phyloP scores from a whole-genome alignment of 345 rosid species.

The Lepidium africanum region DNA sequence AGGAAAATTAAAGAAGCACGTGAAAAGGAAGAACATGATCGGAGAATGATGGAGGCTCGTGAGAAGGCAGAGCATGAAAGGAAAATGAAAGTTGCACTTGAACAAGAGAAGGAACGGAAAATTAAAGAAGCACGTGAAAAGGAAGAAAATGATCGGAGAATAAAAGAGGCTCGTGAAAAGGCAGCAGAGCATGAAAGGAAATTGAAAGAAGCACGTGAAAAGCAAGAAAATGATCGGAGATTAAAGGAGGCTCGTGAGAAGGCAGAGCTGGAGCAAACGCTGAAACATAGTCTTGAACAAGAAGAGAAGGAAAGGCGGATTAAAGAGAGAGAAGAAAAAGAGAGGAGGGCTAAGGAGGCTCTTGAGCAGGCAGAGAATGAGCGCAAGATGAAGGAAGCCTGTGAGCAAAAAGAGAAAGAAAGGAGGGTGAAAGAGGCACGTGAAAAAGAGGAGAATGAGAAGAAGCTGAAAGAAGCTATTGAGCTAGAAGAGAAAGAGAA shows the following conservation, averaged over 20 bases:
- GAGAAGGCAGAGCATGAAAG: conserved; percentile 34
- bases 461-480: conserved; percentile 26
- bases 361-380: conserved; percentile 32
- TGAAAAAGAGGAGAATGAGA: conserved; percentile 41
- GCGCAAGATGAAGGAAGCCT: conserved; percentile 25
- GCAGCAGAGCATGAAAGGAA: conserved; percentile 33
- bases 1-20: conserved; percentile 20
- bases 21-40: conserved; percentile 36
- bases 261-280: conserved; percentile 37
- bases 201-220: conserved; percentile 20
- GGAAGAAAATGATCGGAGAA: conserved; percentile 37
- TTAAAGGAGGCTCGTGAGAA: conserved; percentile 29
- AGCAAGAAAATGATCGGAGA: conserved; percentile 33
- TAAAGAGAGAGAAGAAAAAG: conserved; percentile 40
- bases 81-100: conserved; percentile 25
- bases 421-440: conserved; percentile 30
- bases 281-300: conserved; percentile 32
- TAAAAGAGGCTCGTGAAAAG: conserved; percentile 31
- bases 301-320: conserved; percentile 43
- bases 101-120: conserved; percentile 34
- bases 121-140: conserved; percentile 19
- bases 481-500: conserved; percentile 36
- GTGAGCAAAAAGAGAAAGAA: conserved; percentile 31
- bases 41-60: conserved; percentile 32
- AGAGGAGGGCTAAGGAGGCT: conserved; percentile 35